Evolutionary conservation across 192 early-diverging fungal species (phyloP), one percentile per base, ranked within the genome.

Genomic region (Coemansia sp.): DNA sequence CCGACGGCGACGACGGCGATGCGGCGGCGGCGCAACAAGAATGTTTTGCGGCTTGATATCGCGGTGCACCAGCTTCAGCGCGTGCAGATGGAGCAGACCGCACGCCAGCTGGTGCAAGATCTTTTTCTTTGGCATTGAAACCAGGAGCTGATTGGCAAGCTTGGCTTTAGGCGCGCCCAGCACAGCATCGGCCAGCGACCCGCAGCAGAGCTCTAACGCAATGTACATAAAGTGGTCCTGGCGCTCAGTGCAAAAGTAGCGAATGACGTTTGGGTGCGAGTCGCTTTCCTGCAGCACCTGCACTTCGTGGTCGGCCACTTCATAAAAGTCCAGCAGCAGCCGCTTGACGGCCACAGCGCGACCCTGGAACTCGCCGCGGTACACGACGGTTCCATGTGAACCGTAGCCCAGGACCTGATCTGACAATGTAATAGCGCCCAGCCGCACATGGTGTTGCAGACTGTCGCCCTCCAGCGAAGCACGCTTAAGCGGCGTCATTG

Each of bases 11-110:
- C 57, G 81, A 49, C 68, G 81, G 22, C 75, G 66, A 19, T 83
- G 81, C 56, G 84, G 84, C 2, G 85, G 82, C 19, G 85, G 84
- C 4, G 87, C 88, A 41, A 98, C 79, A 50, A 98, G 83, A 52
- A 98, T 96, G 66, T 98, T 98, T 56, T 97, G 89, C 14, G 88
- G 97, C 74, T 99, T 99, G 66, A 99, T 94, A 69, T 99, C 97
- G 9, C 97, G 88, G 73, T 99, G 97, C 3, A 99, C 96, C 66
- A 99, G 94, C 75, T 97, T 94, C 29, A 98, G 83, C 27, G 85
- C 84, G 69, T 99, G 97, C 13, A 99, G 71, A 63, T 97, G 92
- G 49, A 89, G 84, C 14, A 99, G 71, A 0, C 97, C 97, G 16
- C 81, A 71, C 56, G 92, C 86, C 39, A 98, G 92, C 76, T 98